phyloP scores from a whole-genome alignment of 371 early-diverging fungal genomes.

The Saksenaea vasiformis region DNA sequence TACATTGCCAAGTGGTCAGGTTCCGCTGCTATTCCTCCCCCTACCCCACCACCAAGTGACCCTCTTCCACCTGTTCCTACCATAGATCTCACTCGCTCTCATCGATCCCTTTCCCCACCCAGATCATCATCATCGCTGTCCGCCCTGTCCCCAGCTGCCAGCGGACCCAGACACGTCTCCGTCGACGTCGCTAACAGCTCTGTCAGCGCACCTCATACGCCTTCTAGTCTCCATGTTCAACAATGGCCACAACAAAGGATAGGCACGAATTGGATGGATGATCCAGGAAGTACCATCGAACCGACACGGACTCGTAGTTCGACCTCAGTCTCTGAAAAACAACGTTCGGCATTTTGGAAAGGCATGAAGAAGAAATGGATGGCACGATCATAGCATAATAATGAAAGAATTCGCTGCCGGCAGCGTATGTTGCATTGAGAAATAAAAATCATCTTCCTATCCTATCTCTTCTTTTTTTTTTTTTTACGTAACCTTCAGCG shows the following conservation, averaged over 20 bases:
- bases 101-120: constrained; percentile 14
- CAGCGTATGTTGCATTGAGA: constrained; percentile 7
- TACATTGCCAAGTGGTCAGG: constrained; percentile 15
- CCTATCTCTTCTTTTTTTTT: neutral
- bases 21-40: constrained; percentile 23
- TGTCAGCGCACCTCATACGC: neutral
- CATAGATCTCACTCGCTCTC: neutral
- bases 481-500: constrained; percentile 5
- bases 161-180: constrained; percentile 4
- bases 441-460: neutral
- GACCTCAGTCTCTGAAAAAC: constrained; percentile 6
- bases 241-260: neutral
- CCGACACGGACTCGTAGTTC: constrained; percentile 1
- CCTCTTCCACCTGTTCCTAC: constrained; percentile 33
- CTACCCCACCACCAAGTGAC: constrained; percentile 35
- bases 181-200: constrained; percentile 4
- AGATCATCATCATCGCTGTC: neutral
- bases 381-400: constrained; percentile 4
- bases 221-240: constrained; percentile 13
- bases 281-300: constrained; percentile 33
- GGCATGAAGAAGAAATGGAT: constrained; percentile 32
- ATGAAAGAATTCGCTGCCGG: constrained; percentile 2
- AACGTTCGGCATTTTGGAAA: constrained; percentile 24
- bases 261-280: constrained; percentile 40
- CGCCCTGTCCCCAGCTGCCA: neutral